These are phyloP conservation scores for Hypomyces rosellus DNA, from an alignment of 2,329 filamentous ascomycete species.

Conservation along the genomic window DNA sequence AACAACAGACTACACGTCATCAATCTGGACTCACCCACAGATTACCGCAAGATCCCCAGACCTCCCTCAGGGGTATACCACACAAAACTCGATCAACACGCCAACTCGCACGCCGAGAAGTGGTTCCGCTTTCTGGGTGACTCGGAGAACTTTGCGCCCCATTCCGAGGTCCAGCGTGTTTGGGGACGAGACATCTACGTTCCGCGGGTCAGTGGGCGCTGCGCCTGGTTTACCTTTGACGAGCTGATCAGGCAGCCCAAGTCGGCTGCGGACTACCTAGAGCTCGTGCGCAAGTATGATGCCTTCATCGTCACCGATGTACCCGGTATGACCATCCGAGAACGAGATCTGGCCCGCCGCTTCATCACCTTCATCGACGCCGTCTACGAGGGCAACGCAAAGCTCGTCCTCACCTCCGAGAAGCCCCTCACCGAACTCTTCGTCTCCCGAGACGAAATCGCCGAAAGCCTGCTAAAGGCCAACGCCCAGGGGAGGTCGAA, in stretches of 20 bases:
- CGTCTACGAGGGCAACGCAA: conserved; percentile 88
- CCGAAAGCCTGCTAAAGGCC: conserved; percentile 48
- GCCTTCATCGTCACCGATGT: conserved; percentile 89
- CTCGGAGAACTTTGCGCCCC: conserved; percentile 65
- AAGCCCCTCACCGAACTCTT: conserved; percentile 84
- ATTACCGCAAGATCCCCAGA: conserved; percentile 94
- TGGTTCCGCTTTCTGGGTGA: conserved; percentile 97
- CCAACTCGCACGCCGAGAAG: conserved; percentile 75
- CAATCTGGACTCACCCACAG: conserved; percentile 89
- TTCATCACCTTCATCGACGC: conserved; percentile 99
- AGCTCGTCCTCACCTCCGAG: conserved; percentile 85
- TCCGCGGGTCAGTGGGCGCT: conserved; percentile 78
- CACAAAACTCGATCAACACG: conserved; percentile 72
- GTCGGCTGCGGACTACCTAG: conserved; percentile 90
- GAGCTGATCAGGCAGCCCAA: conserved; percentile 85
- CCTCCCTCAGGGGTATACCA: conserved; percentile 93
- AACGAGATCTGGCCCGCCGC: conserved; percentile 79
- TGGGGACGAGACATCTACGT: conserved; percentile 91
- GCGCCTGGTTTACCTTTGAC: conserved; percentile 87
- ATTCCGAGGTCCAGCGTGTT: conserved; percentile 71
- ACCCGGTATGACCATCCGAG: conserved; percentile 81
- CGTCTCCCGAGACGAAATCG: conserved; percentile 64
- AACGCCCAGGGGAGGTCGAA: conserved; percentile 31
- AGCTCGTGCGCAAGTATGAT: conserved; percentile 83
- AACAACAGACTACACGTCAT: conserved; percentile 80